Evolutionary conservation across 805 yeast species (phyloP).

Genomic region (Ogataea allantospora): DNA sequence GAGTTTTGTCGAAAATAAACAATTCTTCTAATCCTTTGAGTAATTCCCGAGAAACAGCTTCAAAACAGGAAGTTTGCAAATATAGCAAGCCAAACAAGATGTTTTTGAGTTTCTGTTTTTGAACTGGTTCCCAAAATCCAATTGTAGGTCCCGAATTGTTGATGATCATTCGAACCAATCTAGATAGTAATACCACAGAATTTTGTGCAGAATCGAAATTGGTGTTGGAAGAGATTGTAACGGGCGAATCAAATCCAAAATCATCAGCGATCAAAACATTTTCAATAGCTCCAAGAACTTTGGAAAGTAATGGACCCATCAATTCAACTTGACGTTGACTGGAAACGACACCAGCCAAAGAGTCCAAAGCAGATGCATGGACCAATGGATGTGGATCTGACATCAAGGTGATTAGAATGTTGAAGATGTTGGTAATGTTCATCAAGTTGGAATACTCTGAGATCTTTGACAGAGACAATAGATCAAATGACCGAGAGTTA

Average conservation of each 20-base stretch:
- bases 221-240: slow-evolving; percentile 48
- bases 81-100: slow-evolving; percentile 39
- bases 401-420: slow-evolving; percentile 57
- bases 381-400: slow-evolving; percentile 85
- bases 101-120: slow-evolving; percentile 36
- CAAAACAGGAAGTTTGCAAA: slow-evolving; percentile 33
- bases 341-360: slow-evolving; percentile 55
- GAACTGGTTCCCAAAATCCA: slow-evolving; percentile 29
- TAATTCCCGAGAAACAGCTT: slow-evolving; percentile 37
- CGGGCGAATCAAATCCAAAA: slow-evolving; percentile 45
- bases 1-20: slow-evolving; percentile 42
- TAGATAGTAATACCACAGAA: slow-evolving; percentile 43
- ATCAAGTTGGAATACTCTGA: slow-evolving; percentile 25
- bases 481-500: slow-evolving; percentile 56
- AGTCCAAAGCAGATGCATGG: slow-evolving; percentile 67
- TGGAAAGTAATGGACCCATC: slow-evolving; percentile 37
- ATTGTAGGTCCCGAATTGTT: slow-evolving; percentile 60
- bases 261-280: slow-evolving; percentile 43
- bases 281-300: slow-evolving; percentile 41
- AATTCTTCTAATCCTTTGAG: slow-evolving; percentile 45
- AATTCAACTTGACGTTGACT: slow-evolving; percentile 41
- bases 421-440: slow-evolving; percentile 47
- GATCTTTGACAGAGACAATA: slow-evolving; percentile 40
- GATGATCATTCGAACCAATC: slow-evolving; percentile 44
- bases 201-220: slow-evolving; percentile 41